Evolutionary conservation across 495 filamentous ascomycete species (phyloP).

Genomic region (Cladorrhinum samala): DNA sequence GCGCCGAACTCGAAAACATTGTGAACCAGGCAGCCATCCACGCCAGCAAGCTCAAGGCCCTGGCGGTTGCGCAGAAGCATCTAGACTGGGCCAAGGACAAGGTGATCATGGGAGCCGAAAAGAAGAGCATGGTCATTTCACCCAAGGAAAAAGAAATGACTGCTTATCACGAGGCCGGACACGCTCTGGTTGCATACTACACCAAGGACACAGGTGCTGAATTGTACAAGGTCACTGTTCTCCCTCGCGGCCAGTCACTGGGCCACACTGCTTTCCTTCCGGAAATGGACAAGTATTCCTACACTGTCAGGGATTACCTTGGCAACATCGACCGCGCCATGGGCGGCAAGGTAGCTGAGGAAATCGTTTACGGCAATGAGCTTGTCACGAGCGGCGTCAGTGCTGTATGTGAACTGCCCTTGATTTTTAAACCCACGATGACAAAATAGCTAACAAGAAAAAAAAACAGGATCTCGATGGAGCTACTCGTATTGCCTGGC

Average conservation of each 20-base stretch:
- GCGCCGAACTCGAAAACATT: slow-evolving; percentile 91
- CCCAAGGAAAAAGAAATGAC: slow-evolving; percentile 83
- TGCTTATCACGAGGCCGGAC: slow-evolving; percentile 95
- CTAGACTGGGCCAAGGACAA: slow-evolving; percentile 98
- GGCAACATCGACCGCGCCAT: slow-evolving; percentile 75
- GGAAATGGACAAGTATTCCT: slow-evolving; percentile 83
- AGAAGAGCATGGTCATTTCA: slow-evolving; percentile 77
- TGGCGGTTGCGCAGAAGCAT: slow-evolving; percentile 66
- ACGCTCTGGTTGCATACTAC: slow-evolving; percentile 82
- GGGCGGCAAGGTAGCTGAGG: slow-evolving; percentile 92
- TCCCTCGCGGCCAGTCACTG: slow-evolving; percentile 78
- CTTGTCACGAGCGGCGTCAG: slow-evolving; percentile 80
- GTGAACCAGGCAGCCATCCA: slow-evolving; percentile 94
- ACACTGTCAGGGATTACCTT: slow-evolving; percentile 64
- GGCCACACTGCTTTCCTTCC: slow-evolving; percentile 80
- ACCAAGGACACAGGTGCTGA: slow-evolving; percentile 60
- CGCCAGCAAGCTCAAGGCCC: slow-evolving; percentile 72
- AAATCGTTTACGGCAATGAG: slow-evolving; percentile 82
- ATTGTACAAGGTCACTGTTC: slow-evolving; percentile 94
- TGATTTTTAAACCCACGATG: neutral
- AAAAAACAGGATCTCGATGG: slow-evolving; percentile 63
- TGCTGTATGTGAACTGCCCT: slow-evolving; percentile 46
- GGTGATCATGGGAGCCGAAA: slow-evolving; percentile 94
- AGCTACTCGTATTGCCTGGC: slow-evolving; percentile 73
- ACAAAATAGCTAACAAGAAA: slow-evolving; percentile 15